These are phyloP conservation scores for Yarrowia galli DNA, from an alignment of 1,139 yeast species.

Conservation along the genomic window DNA sequence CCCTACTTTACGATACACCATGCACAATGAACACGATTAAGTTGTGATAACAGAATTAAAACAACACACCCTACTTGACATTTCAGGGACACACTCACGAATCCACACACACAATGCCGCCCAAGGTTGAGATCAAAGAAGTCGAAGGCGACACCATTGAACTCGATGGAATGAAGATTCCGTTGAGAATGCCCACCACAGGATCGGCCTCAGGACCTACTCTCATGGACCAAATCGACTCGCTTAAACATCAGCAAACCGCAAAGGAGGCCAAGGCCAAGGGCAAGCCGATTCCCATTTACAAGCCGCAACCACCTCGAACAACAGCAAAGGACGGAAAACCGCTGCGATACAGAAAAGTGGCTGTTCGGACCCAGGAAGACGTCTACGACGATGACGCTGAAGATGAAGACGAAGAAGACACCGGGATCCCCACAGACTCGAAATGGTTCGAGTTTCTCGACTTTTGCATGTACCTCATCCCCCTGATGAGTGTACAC, in stretches of 20 bases:
- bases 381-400: constrained; percentile 3
- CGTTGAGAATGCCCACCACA: constrained; percentile 10
- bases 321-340: constrained; percentile 5
- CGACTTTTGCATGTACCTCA: constrained; percentile 48
- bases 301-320: constrained; percentile 24
- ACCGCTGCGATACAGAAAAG: constrained; percentile 17
- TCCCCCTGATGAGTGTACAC: constrained; percentile 50
- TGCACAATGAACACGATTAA: constrained; percentile 3
- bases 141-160: constrained; percentile 21
- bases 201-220: background rate
- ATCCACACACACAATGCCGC: constrained; percentile 18
- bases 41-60: constrained; percentile 30
- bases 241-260: constrained; percentile 5
- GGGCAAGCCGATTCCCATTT: constrained; percentile 8
- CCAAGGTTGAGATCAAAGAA: constrained; percentile 33
- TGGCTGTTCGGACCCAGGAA: background rate
- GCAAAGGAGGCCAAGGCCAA: constrained; percentile 10
- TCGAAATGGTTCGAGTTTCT: constrained; percentile 46
- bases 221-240: constrained; percentile 26
- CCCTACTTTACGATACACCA: background rate
- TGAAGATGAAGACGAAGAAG: constrained; percentile 15
- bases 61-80: background rate
- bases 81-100: background rate
- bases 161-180: constrained; percentile 25
- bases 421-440: constrained; percentile 44